Base-by-base conservation (phyloP, 352 stramenopile genomes). In the Blastocystis sp. region DNA sequence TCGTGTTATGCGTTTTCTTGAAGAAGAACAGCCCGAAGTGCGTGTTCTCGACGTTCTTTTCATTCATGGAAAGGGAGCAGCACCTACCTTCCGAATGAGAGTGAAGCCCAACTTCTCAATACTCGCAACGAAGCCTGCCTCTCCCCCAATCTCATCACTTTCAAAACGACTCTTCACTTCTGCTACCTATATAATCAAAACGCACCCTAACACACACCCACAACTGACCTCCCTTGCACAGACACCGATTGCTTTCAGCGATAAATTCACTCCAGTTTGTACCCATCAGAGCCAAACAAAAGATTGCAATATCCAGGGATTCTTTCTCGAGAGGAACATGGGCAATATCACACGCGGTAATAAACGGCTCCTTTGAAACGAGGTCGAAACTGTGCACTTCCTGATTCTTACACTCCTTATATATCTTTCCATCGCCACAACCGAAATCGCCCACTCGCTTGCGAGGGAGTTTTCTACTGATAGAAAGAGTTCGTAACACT, bases 211-310 rank as follows among this genome's bases (percentile, higher is more conserved):
- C 3, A 27, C 7, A 67, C 44, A 77, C 65, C 69, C 69, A 81
- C 0, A 81, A 18, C 34, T 81, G 69, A n/a, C 69, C 69, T 29
- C 49, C 49, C 38, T 29, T 14, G 16, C n/a, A 32, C 34, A 81
- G 44, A 53, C 49, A 67, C 4, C 69, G 69, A 46, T 67, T 81
- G 32, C 49, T 67, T 57, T 81, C 69, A 6, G 36, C 69, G 34
- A 81, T 57, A 24, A 81, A 81, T 34, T 81, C 69, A 57, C 49
- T 67, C 69, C 69, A 81, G 42, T 81, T 81, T 18, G 69, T 81
- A 16, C 69, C 69, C 69, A 81, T 81, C 32, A 81, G 18, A 29
- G 49, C 54, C 42, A 81, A 57, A 27, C 69, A 81, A 27, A 49
- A 81, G 49, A 81, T 67, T 9, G 18, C 49, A n/a, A 81, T 81